Base-by-base conservation (phyloP, 768 basidiomycete genomes). In the Kwoniella dendrophila region DNA sequence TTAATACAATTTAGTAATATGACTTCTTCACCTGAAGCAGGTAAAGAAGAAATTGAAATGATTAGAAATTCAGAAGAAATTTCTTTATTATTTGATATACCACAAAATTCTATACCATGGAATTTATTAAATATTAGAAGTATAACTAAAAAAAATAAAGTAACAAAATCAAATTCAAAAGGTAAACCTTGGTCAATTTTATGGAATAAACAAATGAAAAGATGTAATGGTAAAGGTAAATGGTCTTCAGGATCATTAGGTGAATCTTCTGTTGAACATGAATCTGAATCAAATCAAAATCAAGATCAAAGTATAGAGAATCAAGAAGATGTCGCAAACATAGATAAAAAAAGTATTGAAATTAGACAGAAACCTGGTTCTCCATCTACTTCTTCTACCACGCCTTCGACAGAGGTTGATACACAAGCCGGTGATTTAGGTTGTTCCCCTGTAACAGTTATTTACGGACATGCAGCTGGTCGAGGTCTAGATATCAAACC, bases 401-500 rank as follows among this genome's bases (percentile, higher is more conserved):
- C 30, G 11, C 69, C 38, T 5, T 16, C 29, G 10, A 60, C 34
- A 11, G 41, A 29, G 5, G 22, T 32, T 18, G 56, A 47, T 26
- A 56, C 38, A 10, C 43, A 62, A 47, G 49, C 51, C 26, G 47
- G 50, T 62, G 54, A 66, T 45, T 30, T 69, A 32, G 64, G 62
- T 14, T 71, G 68, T 61, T 65, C 72, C 11, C 77, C 74, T 22
- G 70, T 79, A 10, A 89, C 85, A 38, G 86, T 91, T n/a, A 79
- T 95, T 5, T 96, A 95, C 76, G 94, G 92, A 0, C 94, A 96
- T 71, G 75, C 78, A 7, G 92, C 93, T 4, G 81, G 84, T 2
- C 83, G 90, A 27, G 90, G 89, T 12, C 82, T 96, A 12, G 90
- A 93, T 75, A 78, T 92, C 67, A 87, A 88, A 64, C 83, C 88